These are phyloP conservation scores for Chiua virens DNA, from an alignment of 768 basidiomycete species.

Conservation along the genomic window DNA sequence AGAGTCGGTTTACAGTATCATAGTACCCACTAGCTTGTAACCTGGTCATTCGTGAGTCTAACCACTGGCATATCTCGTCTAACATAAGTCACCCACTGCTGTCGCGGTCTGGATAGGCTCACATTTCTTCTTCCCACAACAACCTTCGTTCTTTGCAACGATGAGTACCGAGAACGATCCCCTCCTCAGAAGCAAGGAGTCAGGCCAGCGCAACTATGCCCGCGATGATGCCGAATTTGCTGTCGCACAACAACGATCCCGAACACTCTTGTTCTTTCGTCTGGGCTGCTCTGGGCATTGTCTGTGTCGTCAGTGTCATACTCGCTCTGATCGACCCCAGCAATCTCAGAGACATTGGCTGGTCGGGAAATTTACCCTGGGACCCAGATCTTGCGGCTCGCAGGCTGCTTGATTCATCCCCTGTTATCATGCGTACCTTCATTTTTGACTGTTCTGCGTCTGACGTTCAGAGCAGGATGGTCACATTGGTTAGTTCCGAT, in stretches of 20 bases:
- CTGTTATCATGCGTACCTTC: constrained; percentile 60
- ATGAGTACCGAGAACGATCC: constrained; percentile 31
- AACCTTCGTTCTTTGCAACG: background rate
- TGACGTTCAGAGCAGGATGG: constrained; percentile 48
- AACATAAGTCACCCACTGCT: too few relatives aligned
- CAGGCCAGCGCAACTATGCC: constrained; percentile 22
- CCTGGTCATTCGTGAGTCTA: too few relatives aligned
- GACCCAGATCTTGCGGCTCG: constrained; percentile 62
- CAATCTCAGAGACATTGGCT: constrained; percentile 32
- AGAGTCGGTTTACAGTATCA: too few relatives aligned
- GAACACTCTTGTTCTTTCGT: constrained; percentile 40
- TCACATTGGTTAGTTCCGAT: constrained; percentile 53
- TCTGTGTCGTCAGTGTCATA: constrained; percentile 45
- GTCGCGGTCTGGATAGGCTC: constrained; percentile 1
- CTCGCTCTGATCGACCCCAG: constrained; percentile 48
- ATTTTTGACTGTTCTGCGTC: background rate
- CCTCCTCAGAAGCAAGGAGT: constrained; percentile 20
- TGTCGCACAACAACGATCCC: constrained; percentile 18
- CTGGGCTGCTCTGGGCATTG: constrained; percentile 45
- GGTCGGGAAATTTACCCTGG: constrained; percentile 51
- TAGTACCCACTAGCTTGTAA: too few relatives aligned
- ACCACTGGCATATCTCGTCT: too few relatives aligned
- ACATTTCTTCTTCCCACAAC: constrained; percentile 1
- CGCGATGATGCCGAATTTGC: constrained; percentile 15
- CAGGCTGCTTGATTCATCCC: constrained; percentile 57